Conservation (phyloP, 768 basidiomycete genomes). For the Tulasnella sp. region DNA sequence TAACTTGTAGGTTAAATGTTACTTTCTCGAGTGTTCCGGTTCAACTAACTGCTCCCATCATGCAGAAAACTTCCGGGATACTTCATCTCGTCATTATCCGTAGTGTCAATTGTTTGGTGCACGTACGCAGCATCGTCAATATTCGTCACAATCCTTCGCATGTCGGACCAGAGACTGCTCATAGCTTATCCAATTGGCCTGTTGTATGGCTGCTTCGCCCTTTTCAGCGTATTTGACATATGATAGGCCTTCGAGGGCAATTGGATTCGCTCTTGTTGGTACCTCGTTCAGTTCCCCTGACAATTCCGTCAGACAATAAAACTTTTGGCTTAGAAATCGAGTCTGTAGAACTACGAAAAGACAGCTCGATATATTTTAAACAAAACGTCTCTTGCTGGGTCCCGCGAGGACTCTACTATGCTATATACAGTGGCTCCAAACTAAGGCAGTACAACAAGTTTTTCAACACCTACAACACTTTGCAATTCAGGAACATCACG, state of each 20-base stretch:
- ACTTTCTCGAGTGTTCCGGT: background rate
- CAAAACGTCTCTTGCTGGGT: no score
- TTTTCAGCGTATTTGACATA: constrained; percentile 81
- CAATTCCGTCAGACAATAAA: no score
- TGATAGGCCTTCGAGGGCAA: background rate
- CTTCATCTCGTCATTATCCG: constrained; percentile 41
- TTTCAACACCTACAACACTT: no score
- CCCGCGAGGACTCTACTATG: no score
- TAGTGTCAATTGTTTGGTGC: constrained; percentile 87
- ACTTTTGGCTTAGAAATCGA: no score
- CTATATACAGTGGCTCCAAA: no score
- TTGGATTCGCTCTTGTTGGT: background rate
- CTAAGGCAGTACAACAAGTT: no score
- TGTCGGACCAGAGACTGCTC: constrained; percentile 89
- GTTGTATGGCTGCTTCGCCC: constrained; percentile 86
- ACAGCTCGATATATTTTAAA: background rate
- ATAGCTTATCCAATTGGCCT: constrained; percentile 95
- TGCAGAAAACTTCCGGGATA: background rate
- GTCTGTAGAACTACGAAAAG: no score
- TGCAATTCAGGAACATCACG: no score
- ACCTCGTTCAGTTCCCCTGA: no score
- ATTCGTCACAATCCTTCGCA: constrained; percentile 87
- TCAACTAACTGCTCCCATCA: background rate
- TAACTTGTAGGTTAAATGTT: constrained; percentile 54
- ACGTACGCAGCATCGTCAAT: constrained; percentile 93